These are phyloP conservation scores for Penstemon eatonii DNA, from an alignment of 257 asterid genomes.

Conservation along the genomic window DNA sequence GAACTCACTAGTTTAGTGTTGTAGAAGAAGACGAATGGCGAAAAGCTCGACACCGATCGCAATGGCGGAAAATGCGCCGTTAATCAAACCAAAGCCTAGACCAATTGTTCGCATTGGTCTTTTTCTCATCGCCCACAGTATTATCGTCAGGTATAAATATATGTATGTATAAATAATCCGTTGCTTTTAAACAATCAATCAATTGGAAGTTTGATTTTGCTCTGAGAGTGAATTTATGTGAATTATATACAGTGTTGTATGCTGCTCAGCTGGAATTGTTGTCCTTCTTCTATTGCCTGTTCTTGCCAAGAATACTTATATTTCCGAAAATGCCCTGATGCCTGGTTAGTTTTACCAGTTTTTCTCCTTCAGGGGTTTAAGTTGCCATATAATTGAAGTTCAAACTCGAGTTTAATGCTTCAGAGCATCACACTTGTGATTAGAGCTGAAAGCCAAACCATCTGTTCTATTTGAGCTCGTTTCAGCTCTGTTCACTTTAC, in stretches of 20 bases:
- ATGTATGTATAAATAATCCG: background rate
- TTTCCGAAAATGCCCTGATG: conserved; percentile 94
- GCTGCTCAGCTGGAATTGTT: conserved; percentile 73
- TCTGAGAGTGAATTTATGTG: conserved; percentile 15
- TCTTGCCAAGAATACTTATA: conserved; percentile 88
- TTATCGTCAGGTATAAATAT: conserved; percentile 55
- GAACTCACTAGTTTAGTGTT: background rate
- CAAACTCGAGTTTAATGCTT: too few relatives aligned
- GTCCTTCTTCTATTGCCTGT: conserved; percentile 79
- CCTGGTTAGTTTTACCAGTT: conserved; percentile 59
- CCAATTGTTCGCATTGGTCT: conserved; percentile 82
- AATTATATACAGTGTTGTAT: conserved; percentile 55
- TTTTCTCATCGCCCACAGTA: conserved; percentile 68
- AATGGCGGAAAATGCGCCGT: conserved; percentile 56
- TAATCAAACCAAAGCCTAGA: conserved; percentile 62
- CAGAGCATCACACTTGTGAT: too few relatives aligned
- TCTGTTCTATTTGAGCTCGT: too few relatives aligned
- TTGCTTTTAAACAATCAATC: conserved; percentile 1
- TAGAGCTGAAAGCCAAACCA: too few relatives aligned
- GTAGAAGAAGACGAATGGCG: conserved; percentile 11
- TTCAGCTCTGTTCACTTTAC: too few relatives aligned
- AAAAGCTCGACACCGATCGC: conserved; percentile 32
- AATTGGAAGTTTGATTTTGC: conserved; percentile 6
- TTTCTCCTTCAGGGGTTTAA: background rate
- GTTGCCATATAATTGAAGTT: too few relatives aligned